These are phyloP conservation scores for Cystobasidium tubakii DNA, from an alignment of 768 basidiomycete species.

Conservation along the genomic window DNA sequence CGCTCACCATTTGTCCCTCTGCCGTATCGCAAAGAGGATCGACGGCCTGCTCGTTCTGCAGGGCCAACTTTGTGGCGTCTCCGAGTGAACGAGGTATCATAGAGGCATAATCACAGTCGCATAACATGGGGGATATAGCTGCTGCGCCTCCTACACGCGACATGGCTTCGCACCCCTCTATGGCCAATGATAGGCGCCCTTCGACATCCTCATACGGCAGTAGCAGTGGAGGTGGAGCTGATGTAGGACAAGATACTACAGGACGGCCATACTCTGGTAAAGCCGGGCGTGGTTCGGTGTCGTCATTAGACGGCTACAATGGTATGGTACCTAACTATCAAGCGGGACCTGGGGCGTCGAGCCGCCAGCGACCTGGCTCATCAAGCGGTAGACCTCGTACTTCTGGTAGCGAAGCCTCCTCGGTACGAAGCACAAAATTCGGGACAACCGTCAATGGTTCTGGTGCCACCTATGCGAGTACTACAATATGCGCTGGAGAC, in stretches of 20 bases:
- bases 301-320: background rate
- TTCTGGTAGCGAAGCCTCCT: constrained; percentile 9
- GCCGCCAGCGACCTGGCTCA: background rate
- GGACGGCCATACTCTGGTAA: background rate
- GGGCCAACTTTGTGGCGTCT: too few relatives aligned
- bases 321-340: too few relatives aligned
- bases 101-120: too few relatives aligned
- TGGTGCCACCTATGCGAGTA: background rate
- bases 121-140: background rate
- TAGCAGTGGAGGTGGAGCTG: background rate
- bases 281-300: background rate
- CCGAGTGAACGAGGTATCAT: too few relatives aligned
- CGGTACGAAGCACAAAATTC: background rate
- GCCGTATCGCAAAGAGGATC: too few relatives aligned
- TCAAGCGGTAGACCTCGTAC: background rate
- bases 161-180: background rate
- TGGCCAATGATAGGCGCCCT: background rate
- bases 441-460: background rate
- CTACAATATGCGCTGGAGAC: background rate
- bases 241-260: background rate
- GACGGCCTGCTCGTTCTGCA: too few relatives aligned
- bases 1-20: too few relatives aligned
- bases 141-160: background rate
- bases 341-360: background rate
- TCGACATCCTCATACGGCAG: constrained; percentile 8